Evolutionary conservation across 208 protist species (phyloP), one percentile per base, ranked within the genome.

Genomic region (Trypanosoma melophagium): DNA sequence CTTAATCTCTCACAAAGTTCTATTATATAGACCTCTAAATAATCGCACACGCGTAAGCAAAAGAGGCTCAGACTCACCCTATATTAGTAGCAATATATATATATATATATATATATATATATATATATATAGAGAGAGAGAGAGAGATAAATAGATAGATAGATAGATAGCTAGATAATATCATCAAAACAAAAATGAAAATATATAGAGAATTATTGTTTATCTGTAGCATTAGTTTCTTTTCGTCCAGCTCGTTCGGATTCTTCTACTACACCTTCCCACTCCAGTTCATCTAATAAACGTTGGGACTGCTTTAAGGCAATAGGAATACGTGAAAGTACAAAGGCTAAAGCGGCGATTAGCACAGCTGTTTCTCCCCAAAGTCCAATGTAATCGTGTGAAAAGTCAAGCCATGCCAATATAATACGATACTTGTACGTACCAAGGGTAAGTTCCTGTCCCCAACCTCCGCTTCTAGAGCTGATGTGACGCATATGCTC

Each of bases 391-490:
- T 83, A 79, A 19, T 77, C 44, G 63, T 93, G 79, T 28, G 93
- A 55, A 53, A 80, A 93, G 55, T 94, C 86, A 8, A 96, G 71
- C 88, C 90, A 96, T 69, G 80, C 74, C 45, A 94, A 76, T 53
- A 96, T 84, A 49, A 90, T 65, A 62, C 84, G 82, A 66, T 92
- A 86, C 76, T 96, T 94, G 63, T 81, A 94, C 22, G 84, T 89
- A 31, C 86, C 85, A 2, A 92, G 74, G 10, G 80, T 74, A 28
- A 94, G 65, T 47, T 95, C 87, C 75, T 94, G 89, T 35, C 92
- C 92, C 89, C 86, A 93, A 16, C 92, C 92, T 50, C 92, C 92
- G 58, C 91, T 81, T 35, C 81, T 77, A 19, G 87, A 75, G 55
- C 84, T 87, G 13, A 85, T 68, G 65, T 92, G 74, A 40, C 87